These are phyloP conservation scores for Apostasia shenzhenica DNA, from an alignment of 106 monocot genomes.

Conservation along the genomic window DNA sequence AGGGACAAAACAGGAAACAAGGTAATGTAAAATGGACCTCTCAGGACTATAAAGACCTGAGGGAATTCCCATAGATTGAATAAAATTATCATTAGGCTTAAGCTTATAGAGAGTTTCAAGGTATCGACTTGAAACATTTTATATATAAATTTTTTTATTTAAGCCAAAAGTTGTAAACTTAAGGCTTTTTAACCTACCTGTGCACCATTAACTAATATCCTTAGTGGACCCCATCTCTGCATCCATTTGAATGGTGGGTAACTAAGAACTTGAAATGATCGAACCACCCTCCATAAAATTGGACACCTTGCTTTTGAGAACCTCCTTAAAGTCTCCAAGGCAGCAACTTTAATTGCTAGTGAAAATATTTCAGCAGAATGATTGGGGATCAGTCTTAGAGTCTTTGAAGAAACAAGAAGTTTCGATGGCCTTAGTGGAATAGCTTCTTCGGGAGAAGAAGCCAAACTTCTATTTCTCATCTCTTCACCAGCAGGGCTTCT, in stretches of 20 bases:
- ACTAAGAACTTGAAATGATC: constrained; percentile 31
- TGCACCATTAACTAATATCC: constrained; percentile 15
- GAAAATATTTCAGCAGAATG: constrained; percentile 15
- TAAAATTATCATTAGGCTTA: no score
- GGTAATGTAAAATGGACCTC: no score
- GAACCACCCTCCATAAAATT: constrained; percentile 28
- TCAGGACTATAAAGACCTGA: no score
- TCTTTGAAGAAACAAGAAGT: constrained; percentile 13
- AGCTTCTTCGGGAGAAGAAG: constrained; percentile 8
- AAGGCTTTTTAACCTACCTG: background rate
- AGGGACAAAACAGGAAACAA: no score
- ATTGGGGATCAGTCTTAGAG: constrained; percentile 3
- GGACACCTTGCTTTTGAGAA: constrained; percentile 34
- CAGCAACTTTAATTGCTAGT: constrained; percentile 39
- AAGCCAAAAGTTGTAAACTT: no score
- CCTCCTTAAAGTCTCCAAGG: constrained; percentile 33
- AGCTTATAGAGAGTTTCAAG: no score
- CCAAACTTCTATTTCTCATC: constrained; percentile 3
- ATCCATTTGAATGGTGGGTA: constrained; percentile 51
- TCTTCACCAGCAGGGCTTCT: constrained; percentile 10
- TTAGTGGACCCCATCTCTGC: constrained; percentile 36
- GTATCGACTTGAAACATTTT: no score
- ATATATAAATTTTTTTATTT: no score
- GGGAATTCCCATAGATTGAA: no score
- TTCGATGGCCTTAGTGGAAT: constrained; percentile 9